Evolutionary conservation across 805 yeast species (phyloP).

Genomic region (Candida vaughaniae): DNA sequence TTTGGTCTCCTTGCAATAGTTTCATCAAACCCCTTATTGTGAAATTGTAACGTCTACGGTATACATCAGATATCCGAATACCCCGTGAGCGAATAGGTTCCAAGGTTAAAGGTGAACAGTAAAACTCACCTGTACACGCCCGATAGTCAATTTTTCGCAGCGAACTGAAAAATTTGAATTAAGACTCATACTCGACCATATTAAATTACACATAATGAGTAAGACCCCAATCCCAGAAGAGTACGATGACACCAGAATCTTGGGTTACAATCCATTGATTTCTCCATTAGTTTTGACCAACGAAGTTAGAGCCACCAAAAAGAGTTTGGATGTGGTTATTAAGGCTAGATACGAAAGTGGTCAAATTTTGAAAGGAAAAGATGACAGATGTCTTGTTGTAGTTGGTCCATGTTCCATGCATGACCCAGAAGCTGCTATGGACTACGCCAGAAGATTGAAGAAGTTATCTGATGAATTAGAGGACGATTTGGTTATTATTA

Average conservation of each 20-base stretch:
- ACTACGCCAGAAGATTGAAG: constrained; percentile 71
- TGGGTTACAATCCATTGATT: constrained; percentile 93
- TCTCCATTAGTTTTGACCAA: constrained; percentile 92
- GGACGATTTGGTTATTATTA: constrained; percentile 78
- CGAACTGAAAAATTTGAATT: not conserved
- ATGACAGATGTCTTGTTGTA: constrained; percentile 83
- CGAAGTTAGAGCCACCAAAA: constrained; percentile 68
- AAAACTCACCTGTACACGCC: no score
- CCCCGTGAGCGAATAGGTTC: no score
- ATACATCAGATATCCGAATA: no score
- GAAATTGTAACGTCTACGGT: no score
- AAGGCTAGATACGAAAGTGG: constrained; percentile 75
- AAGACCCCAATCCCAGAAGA: constrained; percentile 61
- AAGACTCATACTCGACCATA: not conserved
- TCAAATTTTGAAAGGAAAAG: constrained; percentile 72
- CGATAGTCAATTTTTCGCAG: no score
- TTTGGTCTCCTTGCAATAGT: no score
- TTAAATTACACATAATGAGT: constrained; percentile 20
- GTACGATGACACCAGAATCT: constrained; percentile 71
- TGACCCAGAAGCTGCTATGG: constrained; percentile 89
- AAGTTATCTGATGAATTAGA: constrained; percentile 59
- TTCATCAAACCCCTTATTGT: no score
- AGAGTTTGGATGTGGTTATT: constrained; percentile 61
- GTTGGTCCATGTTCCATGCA: constrained; percentile 98
- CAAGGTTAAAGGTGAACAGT: no score